A percentile compares a stretch with the other conserved stretches of the same genome.
Evolutionary conservation across 192 early-diverging fungal genomes (phyloP).

Genomic region (Mortierella claussenii): DNA sequence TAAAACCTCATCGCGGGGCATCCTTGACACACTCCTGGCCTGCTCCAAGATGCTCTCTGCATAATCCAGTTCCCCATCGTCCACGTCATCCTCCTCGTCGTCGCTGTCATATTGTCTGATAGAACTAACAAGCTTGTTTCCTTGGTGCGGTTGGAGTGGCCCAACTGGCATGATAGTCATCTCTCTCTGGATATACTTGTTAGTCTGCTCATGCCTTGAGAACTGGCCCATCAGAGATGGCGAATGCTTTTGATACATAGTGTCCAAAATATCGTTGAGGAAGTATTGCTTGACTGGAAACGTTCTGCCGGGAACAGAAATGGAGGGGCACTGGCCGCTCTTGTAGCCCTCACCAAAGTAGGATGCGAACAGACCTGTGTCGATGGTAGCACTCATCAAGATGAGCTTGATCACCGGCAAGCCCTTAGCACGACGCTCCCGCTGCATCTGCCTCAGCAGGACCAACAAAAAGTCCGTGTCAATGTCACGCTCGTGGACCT

Average conservation of each 20-base stretch:
- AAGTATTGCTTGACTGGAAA: conserved; percentile 67
- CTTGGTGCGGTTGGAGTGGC: conserved; percentile 23
- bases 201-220: conserved; percentile 42
- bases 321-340: conserved; percentile 62
- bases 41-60: conserved; percentile 56
- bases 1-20: conserved; percentile 46
- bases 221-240: conserved; percentile 22
- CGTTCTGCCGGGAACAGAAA: conserved; percentile 67
- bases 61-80: conserved; percentile 47
- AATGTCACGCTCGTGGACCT: conserved; percentile 65
- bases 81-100: conserved; percentile 53
- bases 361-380: conserved; percentile 58
- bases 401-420: conserved; percentile 57
- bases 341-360: conserved; percentile 59
- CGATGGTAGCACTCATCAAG: conserved; percentile 65
- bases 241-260: conserved; percentile 34
- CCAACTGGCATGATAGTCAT: conserved; percentile 37
- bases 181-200: conserved; percentile 57
- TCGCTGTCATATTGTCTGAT: conserved; percentile 39
- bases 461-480: conserved; percentile 60
- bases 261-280: conserved; percentile 66
- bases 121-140: background rate
- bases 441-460: conserved; percentile 56
- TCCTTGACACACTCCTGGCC: conserved; percentile 39
- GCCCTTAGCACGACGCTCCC: conserved; percentile 56